Evolutionary conservation across 148 eudicot species (phyloP), one percentile per base, ranked within the genome.

Genomic region (Camellia lanceoleosa): DNA sequence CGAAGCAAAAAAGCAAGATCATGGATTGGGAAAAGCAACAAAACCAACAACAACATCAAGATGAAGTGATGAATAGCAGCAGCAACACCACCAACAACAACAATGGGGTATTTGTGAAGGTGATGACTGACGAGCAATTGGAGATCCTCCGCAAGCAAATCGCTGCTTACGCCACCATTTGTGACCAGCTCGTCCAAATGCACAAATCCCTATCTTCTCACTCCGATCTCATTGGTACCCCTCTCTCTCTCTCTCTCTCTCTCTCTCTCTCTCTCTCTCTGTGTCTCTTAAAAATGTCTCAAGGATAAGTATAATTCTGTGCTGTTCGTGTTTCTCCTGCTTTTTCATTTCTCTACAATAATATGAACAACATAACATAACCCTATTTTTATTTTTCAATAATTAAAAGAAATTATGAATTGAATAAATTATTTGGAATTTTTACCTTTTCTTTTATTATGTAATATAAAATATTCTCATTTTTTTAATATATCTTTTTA

Each of bases 41-140:
- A 41, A 62, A 75, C 5, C 52, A 80, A 19, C 52, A 62, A 5
- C 42, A 61, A 46, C 55, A 55, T 54, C 52, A 43, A 73, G 78
- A 58, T 72, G 60, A 12, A 70, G 61, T 51, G 79, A 68, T 18
- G 74, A 51, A 70, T 9, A 49, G 46, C 65, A 46, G 79, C 78
- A 42, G 42, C 72, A 72, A 11, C 59, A 73, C 10, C 23, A 79
- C 51, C 18, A 60, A n/a, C 61, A 75, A 20, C 8, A 61, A 79
- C 58, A 89, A 87, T 41, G 88, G 85, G 61, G 82, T 92, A 80
- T 91, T 87, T 78, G 95, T 90, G 54, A 92, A 91, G 67, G 95
- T 94, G 41, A 94, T 94, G 98, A 94, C 97, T 1, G 98, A 94
- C 81, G 97, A 94, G 80, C 98, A 94, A 74, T 88, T 91, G 82